Conservation (phyloP, 1,284 basidiomycete species). For the Porphyrellus sp. region DNA sequence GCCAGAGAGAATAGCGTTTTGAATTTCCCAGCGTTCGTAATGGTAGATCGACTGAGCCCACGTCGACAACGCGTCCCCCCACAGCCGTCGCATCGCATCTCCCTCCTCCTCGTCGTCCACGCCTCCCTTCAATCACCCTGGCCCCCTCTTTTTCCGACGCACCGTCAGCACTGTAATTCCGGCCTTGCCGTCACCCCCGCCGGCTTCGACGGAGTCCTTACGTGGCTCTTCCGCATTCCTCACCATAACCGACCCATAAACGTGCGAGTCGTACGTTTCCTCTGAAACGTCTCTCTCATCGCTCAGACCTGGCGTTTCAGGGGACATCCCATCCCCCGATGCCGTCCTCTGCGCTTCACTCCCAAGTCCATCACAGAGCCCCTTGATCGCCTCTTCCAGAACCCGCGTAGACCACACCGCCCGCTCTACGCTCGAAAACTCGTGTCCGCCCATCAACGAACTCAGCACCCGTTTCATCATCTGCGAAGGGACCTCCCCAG, state of each 20-base stretch:
- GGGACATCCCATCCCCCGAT: constrained; percentile 29
- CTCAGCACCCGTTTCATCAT: constrained; percentile 68
- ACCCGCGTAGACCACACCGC: constrained; percentile 67
- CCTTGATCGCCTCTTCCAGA: constrained; percentile 63
- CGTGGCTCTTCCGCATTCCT: constrained; percentile 42
- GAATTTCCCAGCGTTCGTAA: constrained; percentile 9
- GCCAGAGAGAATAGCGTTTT: constrained; percentile 1
- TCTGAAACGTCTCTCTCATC: constrained; percentile 45
- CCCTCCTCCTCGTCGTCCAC: neutral
- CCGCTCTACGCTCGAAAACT: constrained; percentile 69
- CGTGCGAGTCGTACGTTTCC: constrained; percentile 55
- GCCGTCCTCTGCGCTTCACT: constrained; percentile 16
- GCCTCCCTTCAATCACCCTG: constrained; percentile 22
- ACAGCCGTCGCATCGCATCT: neutral
- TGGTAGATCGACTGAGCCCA: too few relatives aligned
- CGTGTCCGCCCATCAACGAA: constrained; percentile 67
- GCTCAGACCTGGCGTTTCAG: constrained; percentile 54
- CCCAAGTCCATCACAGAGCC: constrained; percentile 64
- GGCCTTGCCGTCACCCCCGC: constrained; percentile 17
- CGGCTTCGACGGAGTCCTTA: constrained; percentile 14
- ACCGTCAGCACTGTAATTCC: constrained; percentile 56
- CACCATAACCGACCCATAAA: constrained; percentile 54
- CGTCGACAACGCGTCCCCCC: too few relatives aligned
- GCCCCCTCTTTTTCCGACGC: constrained; percentile 54
- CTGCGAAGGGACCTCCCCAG: constrained; percentile 60